Evolutionary conservation across 2,329 filamentous ascomycete genomes (phyloP), one percentile per base, ranked within the genome.

Genomic region (Phaeoacremonium minimum): DNA sequence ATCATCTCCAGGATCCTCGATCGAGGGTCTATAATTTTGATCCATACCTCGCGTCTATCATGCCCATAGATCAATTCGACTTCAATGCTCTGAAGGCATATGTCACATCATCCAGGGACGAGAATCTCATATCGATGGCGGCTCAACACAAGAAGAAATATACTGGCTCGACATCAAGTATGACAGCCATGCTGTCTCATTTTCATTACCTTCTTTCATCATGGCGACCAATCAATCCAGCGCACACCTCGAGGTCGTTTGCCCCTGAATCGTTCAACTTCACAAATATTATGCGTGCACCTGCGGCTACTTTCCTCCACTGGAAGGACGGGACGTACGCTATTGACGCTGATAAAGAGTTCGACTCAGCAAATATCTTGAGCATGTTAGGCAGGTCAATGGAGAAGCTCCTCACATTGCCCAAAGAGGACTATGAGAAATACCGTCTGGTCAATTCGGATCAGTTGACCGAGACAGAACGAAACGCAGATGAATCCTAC

Each of bases 21-120:
- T 89, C 91, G 28, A 76, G 81, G 14, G 88, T 97, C 6, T 98
- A 81, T 72, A 98, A 98, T 57, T 98, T 98, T 51, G 91, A 98
- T 55, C 93, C 94, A 0, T 96, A 96, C 53, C 73, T 98, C 15
- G 80, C 89, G 42, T 81, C 80, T 35, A 94, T 98, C 50, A 97
- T 97, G 88, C 90, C 93, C 3, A 82, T 93, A 13, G 69, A 77
- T 3, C 87, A 98, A 53, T 98, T 98, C 53, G 87, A 98, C 53
- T 98, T 95, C 58, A 76, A 86, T 40, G 82, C 88, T 4, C 62
- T 98, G 36, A 87, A 86, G 57, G 74, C 82, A 44, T 98, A 95
- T 59, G 80, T 95, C 46, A 96, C 90, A 0, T 96, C 93, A 1
- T 97, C 91, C 8, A 82, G 86, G 55, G 93, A 98, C 55, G 61